These are phyloP conservation scores for Trypanosoma caninum DNA, from an alignment of 208 protist species.

Conservation along the genomic window DNA sequence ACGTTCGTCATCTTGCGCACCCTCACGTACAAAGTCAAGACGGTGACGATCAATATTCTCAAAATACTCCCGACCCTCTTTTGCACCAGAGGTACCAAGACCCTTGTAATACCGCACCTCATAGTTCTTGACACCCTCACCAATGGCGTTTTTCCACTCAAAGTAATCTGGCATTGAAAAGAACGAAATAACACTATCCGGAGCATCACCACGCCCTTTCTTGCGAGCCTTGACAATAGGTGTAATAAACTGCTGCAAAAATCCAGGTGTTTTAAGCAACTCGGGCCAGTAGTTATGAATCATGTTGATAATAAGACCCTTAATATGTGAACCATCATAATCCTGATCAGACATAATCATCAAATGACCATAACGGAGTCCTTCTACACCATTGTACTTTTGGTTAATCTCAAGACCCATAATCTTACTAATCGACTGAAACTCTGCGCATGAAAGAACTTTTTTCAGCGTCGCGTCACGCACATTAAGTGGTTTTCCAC, in stretches of 20 bases:
- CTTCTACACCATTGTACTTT: slow-evolving; percentile 82
- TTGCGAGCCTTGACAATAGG: slow-evolving; percentile 99
- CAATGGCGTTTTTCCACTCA: slow-evolving; percentile 89
- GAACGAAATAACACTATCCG: slow-evolving; percentile 89
- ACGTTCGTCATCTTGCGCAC: slow-evolving; percentile 82
- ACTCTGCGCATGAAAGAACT: slow-evolving; percentile 96
- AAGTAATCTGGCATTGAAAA: slow-evolving; percentile 99
- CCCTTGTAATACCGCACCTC: slow-evolving; percentile 99
- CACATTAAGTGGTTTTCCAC: slow-evolving; percentile 99
- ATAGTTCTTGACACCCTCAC: slow-evolving; percentile 82
- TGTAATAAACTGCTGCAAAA: slow-evolving; percentile 99
- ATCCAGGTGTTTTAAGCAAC: slow-evolving; percentile 95
- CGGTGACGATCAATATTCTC: slow-evolving; percentile 96
- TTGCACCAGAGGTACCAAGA: slow-evolving; percentile 95
- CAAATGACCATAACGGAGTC: slow-evolving; percentile 98
- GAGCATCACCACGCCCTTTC: slow-evolving; percentile 61
- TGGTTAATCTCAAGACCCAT: slow-evolving; percentile 94
- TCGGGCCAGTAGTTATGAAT: slow-evolving; percentile 99
- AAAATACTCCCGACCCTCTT: slow-evolving; percentile 99
- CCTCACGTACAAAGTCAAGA: slow-evolving; percentile 93
- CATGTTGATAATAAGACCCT: slow-evolving; percentile 99
- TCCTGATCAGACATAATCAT: slow-evolving; percentile 99
- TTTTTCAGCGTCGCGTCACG: slow-evolving; percentile 95
- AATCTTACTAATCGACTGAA: slow-evolving; percentile 94
- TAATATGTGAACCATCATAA: slow-evolving; percentile 99